Base-by-base conservation (phyloP, 345 rosid species). In the Rhodamnia rubescens region DNA sequence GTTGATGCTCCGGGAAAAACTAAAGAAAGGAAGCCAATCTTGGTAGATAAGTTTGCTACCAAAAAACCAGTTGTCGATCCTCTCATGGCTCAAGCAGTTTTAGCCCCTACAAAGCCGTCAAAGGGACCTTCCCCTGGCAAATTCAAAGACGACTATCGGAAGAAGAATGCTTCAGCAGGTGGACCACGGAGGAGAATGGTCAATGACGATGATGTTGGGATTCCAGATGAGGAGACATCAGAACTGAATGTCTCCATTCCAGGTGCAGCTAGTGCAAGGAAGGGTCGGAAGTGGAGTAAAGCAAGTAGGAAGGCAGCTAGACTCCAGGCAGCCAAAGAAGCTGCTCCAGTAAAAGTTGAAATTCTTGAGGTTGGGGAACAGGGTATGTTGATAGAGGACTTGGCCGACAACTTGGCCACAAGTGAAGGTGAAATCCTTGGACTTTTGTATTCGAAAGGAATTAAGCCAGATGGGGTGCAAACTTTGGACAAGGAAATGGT, bases 251-350 rank as follows among this genome's bases (percentile, higher is more conserved):
- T 92, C 74, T 85, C 93, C 49, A 91, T 93, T 88, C 94, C 94
- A 81, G 94, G 97, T 86, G 90, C 94, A 53, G 84, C 88, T 49
- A 83, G 53, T 6, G 93, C 91, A 22, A 93, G 96, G 87, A 97
- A 93, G 91, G 98, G 99, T 89, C 93, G 99, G 92, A 97, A 95
- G 90, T 96, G 98, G 99, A 97, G 91, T 91, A 97, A 95, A 92
- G 99, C 99, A 74, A 93, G 96, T 84, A 88, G 99, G 90, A 97
- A 92, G 91, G 99, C 99, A 69, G 99, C 94, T 55, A 95, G 92
- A 84, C 91, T 95, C 61, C 96, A 91, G 91, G 99, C 99, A 88
- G 99, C 95, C 57, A 94, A 89, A 89, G 98, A 95, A 20, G 96
- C 98, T 26, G 98, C 99, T 84, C 99, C 99, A 54, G 96, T 97